phyloP scores from a whole-genome alignment of 2,329 filamentous ascomycete genomes.

The Penicillium occitanis region DNA sequence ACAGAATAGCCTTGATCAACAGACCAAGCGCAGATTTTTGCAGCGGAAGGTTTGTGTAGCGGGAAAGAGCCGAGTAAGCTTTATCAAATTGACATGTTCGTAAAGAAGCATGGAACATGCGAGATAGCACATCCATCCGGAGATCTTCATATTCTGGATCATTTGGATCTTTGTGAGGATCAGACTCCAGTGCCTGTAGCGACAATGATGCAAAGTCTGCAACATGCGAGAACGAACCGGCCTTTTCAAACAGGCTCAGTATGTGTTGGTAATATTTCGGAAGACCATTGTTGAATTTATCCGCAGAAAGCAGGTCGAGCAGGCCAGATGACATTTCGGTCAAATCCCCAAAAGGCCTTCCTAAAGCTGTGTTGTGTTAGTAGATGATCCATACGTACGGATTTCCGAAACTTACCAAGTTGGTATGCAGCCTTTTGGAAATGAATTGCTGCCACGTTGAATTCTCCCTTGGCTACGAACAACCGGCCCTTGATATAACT shows the following conservation, averaged over 20 bases:
- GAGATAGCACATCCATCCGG: conserved; percentile 72
- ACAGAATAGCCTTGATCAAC: conserved; percentile 55
- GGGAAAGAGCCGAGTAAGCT: conserved; percentile 75
- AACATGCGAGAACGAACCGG: conserved; percentile 74
- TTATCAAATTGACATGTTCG: conserved; percentile 76
- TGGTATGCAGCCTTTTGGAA: conserved; percentile 83
- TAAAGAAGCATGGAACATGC: conserved; percentile 79
- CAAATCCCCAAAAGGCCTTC: conserved; percentile 47
- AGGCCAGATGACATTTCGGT: conserved; percentile 58
- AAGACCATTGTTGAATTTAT: conserved; percentile 67
- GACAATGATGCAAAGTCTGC: conserved; percentile 78
- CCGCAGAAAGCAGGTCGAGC: conserved; percentile 72
- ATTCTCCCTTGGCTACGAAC: conserved; percentile 70
- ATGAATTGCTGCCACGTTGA: conserved; percentile 67
- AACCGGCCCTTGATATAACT: conserved; percentile 83
- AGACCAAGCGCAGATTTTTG: conserved; percentile 69
- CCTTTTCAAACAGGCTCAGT: conserved; percentile 74
- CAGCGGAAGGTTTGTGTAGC: conserved; percentile 70
- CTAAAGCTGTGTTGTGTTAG: conserved; percentile 35
- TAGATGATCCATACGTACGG: not conserved
- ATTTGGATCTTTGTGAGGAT: conserved; percentile 32
- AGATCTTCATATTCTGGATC: conserved; percentile 43
- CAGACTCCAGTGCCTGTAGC: conserved; percentile 59
- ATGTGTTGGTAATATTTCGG: conserved; percentile 86
- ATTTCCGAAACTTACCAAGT: conserved; percentile 63